Conservation (phyloP, 2,329 filamentous ascomycete genomes). For the Drechslera avenae region DNA sequence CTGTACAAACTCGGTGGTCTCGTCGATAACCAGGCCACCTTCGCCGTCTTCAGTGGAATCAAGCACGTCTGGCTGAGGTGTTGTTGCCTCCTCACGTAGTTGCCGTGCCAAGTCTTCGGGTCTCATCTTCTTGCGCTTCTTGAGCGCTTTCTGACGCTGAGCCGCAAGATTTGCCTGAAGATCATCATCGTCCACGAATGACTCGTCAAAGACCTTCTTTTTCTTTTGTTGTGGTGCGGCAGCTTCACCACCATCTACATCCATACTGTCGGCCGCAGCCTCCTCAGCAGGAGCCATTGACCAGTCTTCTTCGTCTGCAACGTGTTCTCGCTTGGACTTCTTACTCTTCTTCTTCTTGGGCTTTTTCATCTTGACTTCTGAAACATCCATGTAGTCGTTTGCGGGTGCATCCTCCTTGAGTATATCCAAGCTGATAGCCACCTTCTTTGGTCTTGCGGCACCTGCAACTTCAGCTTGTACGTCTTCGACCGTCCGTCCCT, state of each 20-base stretch:
- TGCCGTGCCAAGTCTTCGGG: constrained; percentile 88
- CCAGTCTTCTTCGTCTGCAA: constrained; percentile 65
- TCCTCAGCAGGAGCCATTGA: constrained; percentile 48
- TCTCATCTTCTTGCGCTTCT: constrained; percentile 85
- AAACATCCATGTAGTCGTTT: constrained; percentile 87
- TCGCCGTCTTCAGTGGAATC: constrained; percentile 65
- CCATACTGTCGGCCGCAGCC: constrained; percentile 62
- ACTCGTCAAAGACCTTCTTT: constrained; percentile 70
- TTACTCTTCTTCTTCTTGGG: constrained; percentile 42
- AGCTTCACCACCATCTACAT: constrained; percentile 64
- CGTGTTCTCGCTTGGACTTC: constrained; percentile 38
- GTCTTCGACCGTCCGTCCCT: constrained; percentile 69
- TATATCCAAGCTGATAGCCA: constrained; percentile 79
- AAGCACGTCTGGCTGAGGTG: constrained; percentile 53
- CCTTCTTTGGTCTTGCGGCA: constrained; percentile 63
- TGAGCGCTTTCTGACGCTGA: constrained; percentile 82
- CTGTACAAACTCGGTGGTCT: constrained; percentile 92
- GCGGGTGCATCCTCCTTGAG: constrained; percentile 65
- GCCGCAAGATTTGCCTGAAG: constrained; percentile 82
- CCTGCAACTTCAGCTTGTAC: constrained; percentile 63
- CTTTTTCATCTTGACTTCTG: constrained; percentile 87
- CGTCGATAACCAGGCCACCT: constrained; percentile 88
- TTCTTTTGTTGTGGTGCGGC: constrained; percentile 54
- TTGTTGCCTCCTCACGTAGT: constrained; percentile 67
- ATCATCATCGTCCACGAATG: constrained; percentile 89